Percentiles rank a stretch among this genome's conserved stretches.
These are phyloP conservation scores for Stemphylium lycopersici DNA, from an alignment of 2,329 filamentous ascomycete species.

Conservation along the genomic window DNA sequence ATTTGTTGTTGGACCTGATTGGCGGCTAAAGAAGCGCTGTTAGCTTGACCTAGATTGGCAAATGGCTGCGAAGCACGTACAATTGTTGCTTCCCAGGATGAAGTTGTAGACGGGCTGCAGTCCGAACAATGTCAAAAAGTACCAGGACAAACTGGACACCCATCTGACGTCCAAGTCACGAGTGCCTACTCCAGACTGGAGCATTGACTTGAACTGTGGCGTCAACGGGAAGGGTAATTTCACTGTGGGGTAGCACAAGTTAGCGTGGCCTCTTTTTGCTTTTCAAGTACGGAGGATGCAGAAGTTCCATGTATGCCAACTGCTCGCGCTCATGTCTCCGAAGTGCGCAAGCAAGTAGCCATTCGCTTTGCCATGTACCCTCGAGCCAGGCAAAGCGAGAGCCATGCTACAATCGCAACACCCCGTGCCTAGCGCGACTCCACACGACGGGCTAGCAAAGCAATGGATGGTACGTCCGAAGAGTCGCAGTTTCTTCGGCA, in stretches of 20 bases:
- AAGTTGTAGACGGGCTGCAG: slow-evolving; percentile 97
- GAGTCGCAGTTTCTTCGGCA: too few relatives aligned
- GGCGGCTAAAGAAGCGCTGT: slow-evolving; percentile 66
- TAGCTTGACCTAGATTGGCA: slow-evolving; percentile 28
- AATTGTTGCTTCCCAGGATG: slow-evolving; percentile 92
- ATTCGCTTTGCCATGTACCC: slow-evolving; percentile 10
- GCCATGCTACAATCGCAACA: neutral
- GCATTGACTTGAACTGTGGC: slow-evolving; percentile 99
- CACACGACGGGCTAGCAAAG: neutral
- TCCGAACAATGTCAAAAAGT: slow-evolving; percentile 96
- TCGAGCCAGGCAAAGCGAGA: slow-evolving; percentile 3
- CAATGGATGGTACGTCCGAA: too few relatives aligned
- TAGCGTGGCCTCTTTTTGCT: slow-evolving; percentile 6
- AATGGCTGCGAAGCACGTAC: slow-evolving; percentile 59
- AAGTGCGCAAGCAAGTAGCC: neutral
- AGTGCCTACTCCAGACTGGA: slow-evolving; percentile 95
- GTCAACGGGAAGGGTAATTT: slow-evolving; percentile 97
- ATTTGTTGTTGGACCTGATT: slow-evolving; percentile 89
- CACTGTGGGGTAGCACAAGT: slow-evolving; percentile 60
- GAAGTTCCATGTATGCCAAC: neutral
- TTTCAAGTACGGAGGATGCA: slow-evolving; percentile 10
- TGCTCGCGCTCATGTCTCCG: neutral
- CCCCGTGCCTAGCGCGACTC: neutral
- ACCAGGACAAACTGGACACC: slow-evolving; percentile 99
- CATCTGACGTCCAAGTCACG: slow-evolving; percentile 95